Evolutionary conservation across 2,329 filamentous ascomycete species (phyloP).

Genomic region (Penicillium digitatum): DNA sequence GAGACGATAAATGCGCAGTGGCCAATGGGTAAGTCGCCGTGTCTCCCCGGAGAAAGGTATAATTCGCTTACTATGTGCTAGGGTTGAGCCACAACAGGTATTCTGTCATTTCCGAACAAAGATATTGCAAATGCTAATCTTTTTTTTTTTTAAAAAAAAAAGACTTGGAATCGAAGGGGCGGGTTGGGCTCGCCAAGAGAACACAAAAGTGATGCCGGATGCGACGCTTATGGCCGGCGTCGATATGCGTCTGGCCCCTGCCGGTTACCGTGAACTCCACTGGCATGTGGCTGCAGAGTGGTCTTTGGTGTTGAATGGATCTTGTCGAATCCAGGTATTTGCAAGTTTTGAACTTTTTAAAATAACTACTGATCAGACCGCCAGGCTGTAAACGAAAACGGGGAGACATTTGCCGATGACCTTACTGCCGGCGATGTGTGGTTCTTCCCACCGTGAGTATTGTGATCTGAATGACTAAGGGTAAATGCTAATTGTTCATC

Average conservation of each 20-base stretch:
- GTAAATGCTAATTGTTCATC: neutral
- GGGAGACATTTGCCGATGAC: conserved; percentile 73
- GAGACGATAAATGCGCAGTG: conserved; percentile 47
- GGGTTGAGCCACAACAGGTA: conserved; percentile 48
- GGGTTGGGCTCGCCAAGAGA: conserved; percentile 56
- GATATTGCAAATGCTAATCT: neutral
- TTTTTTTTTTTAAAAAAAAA: conserved; percentile 5
- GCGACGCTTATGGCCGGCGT: conserved; percentile 55
- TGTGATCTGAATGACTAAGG: neutral
- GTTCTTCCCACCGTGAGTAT: conserved; percentile 66
- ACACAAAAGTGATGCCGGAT: conserved; percentile 49
- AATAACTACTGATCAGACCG: neutral
- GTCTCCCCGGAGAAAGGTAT: too few relatives aligned
- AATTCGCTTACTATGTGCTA: conserved; percentile 13
- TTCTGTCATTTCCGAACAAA: neutral
- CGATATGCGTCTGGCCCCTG: conserved; percentile 55
- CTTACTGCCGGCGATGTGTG: conserved; percentile 71
- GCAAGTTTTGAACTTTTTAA: neutral
- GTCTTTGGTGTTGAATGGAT: conserved; percentile 40
- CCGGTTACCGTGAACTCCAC: conserved; percentile 61
- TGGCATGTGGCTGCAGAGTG: conserved; percentile 46
- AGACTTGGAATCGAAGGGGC: conserved; percentile 44
- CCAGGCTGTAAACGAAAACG: conserved; percentile 50
- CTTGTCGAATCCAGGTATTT: conserved; percentile 34
- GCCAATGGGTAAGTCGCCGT: conserved; percentile 45